Evolutionary conservation across 768 basidiomycete species (phyloP).

Genomic region (Termitomyces sp.): DNA sequence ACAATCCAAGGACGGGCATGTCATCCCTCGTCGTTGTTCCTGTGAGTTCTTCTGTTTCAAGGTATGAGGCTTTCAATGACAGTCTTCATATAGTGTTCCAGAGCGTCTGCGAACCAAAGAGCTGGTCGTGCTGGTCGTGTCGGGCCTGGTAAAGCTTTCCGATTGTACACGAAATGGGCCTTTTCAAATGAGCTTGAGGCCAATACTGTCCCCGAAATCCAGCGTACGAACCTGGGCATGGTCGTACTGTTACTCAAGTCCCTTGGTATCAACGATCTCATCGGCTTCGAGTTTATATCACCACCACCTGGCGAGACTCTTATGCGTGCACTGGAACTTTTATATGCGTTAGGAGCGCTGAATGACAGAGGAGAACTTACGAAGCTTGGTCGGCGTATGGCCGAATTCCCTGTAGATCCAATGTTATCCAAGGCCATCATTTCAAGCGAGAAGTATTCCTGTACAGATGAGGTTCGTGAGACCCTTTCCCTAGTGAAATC

Average conservation of each 20-base stretch:
- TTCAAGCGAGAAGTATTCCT: conserved; percentile 87
- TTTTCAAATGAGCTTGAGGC: conserved; percentile 93
- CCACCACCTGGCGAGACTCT: conserved; percentile 97
- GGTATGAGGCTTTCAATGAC: neutral
- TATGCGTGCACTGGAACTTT: conserved; percentile 87
- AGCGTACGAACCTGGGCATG: conserved; percentile 96
- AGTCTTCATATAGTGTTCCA: conserved; percentile 65
- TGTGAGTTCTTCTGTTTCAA: conserved; percentile 40
- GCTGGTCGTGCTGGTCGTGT: conserved; percentile 98
- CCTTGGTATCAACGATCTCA: conserved; percentile 95
- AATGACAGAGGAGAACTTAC: conserved; percentile 97
- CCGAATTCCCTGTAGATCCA: conserved; percentile 98
- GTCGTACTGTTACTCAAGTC: conserved; percentile 95
- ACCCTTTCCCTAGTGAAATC: neutral
- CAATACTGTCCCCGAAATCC: conserved; percentile 97
- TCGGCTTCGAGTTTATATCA: conserved; percentile 98
- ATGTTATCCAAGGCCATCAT: conserved; percentile 97
- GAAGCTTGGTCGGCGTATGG: conserved; percentile 96
- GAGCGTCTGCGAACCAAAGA: conserved; percentile 95
- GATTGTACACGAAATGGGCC: conserved; percentile 99
- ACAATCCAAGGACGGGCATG: conserved; percentile 98
- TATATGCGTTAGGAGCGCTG: conserved; percentile 94
- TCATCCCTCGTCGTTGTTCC: conserved; percentile 94
- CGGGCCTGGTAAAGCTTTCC: conserved; percentile 96
- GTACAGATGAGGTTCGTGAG: conserved; percentile 85